Conservation (phyloP, 148 eudicot species). For the Silene uniflora region DNA sequence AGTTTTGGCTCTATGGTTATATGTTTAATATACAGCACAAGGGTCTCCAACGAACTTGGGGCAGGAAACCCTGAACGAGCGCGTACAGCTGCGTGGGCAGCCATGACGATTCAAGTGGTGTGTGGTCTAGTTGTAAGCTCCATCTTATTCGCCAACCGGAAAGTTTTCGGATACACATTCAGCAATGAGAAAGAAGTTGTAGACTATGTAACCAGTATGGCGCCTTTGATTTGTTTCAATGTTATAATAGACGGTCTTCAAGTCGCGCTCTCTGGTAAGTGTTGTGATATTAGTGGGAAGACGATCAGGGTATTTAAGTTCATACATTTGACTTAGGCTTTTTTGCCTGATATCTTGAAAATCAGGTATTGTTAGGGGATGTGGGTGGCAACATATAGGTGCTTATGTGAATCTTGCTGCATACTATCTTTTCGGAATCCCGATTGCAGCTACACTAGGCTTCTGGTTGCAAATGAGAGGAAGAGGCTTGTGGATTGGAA, state of each 20-base stretch:
- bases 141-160: slow-evolving; percentile 42
- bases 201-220: slow-evolving; percentile 61
- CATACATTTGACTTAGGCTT: not conserved
- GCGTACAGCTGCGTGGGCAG: slow-evolving; percentile 45
- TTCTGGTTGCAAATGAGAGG: slow-evolving; percentile 65
- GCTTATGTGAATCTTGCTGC: slow-evolving; percentile 76
- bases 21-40: slow-evolving; percentile 40
- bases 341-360: not conserved
- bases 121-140: slow-evolving; percentile 41
- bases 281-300: no score
- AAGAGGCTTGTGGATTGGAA: no score
- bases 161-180: slow-evolving; percentile 59
- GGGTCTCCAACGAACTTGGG: slow-evolving; percentile 86
- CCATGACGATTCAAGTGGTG: slow-evolving; percentile 37
- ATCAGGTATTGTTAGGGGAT: slow-evolving; percentile 79
- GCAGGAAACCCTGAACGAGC: slow-evolving; percentile 65
- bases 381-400: slow-evolving; percentile 92
- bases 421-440: no score
- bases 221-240: slow-evolving; percentile 61
- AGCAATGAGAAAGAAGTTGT: slow-evolving; percentile 77
- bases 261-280: slow-evolving; percentile 61
- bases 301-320: not conserved
- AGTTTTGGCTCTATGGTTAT: no score
- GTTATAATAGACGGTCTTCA: slow-evolving; percentile 54
- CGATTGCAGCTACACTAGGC: slow-evolving; percentile 51